phyloP scores from a whole-genome alignment of 371 early-diverging fungal genomes.

The Mucor circinelloides region DNA sequence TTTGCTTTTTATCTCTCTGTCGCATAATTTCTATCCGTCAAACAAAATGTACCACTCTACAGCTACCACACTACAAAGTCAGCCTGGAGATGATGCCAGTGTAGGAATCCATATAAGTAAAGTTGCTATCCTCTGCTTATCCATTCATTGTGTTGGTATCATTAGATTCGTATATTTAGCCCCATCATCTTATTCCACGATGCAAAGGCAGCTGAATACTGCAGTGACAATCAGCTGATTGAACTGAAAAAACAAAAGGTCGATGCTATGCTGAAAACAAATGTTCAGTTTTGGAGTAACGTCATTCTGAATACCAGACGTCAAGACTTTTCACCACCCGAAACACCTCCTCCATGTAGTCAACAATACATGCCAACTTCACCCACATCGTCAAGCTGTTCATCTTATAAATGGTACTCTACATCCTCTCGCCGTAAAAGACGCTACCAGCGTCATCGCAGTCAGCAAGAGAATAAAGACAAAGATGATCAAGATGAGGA shows the following conservation, averaged over 20 bases:
- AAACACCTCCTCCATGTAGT: constrained; percentile 3
- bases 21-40: background rate
- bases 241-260: constrained; percentile 22
- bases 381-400: background rate
- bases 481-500: background rate
- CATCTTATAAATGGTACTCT: background rate
- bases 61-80: background rate
- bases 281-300: constrained; percentile 22
- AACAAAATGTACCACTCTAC: background rate
- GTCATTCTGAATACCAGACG: constrained; percentile 18
- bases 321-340: constrained; percentile 7
- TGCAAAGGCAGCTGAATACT: background rate
- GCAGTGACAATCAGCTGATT: constrained; percentile 19
- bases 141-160: background rate
- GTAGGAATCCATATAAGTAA: background rate
- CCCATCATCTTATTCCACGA: constrained; percentile 31
- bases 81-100: background rate
- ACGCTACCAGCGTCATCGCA: background rate
- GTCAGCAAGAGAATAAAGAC: background rate
- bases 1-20: background rate
- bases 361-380: background rate
- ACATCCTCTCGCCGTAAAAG: background rate
- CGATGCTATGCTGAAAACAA: constrained; percentile 25
- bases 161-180: constrained; percentile 29
- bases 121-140: background rate